Base-by-base conservation (phyloP, 2,329 filamentous ascomycete genomes). In the Aspergillus oerlinghausenensis region DNA sequence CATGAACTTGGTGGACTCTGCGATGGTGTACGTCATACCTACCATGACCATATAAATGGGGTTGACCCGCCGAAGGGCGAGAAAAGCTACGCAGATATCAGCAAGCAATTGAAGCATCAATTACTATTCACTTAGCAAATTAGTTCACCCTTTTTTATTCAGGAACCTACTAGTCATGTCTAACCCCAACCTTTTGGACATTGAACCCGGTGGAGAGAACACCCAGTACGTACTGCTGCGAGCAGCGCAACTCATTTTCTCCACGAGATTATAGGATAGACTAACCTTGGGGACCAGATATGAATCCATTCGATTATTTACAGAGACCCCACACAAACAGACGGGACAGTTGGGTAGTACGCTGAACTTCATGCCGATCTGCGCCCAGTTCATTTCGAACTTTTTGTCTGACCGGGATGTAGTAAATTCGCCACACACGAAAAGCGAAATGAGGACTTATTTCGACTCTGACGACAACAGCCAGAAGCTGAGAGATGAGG, bases 131-230 rank as follows among this genome's bases (percentile, higher is more conserved):
- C 32, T 17, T 17, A 17, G 32, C 40, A 21, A 21, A 10, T 43
- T 43, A 4, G 4, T 43, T 43, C 1, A 9, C 40, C n/a, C 21
- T 43, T 17, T 43, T 9, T 21, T 21, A 3, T 29, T 50, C 25
- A 4, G 21, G 29, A 19, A 7, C 17, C 14, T 23, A 21, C n/a
- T 28, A 40, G 62, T 21, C 9, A 84, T 84, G 81, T 78, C 80
- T 8, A 64, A 70, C 59, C 71, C 75, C 19, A 78, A 79, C 60
- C 73, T 86, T 45, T 82, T 87, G 78, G 79, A 84, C 63, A 85
- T 82, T 29, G 80, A 80, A 56, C 76, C 77, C 19, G 84, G 85
- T 65, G 85, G 85, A 62, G 83, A 87, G 70, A 78, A 78, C 56
- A 81, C 80, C 4, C 84, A 84, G 79, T 84, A 76, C 54, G 74